Evolutionary conservation across 192 early-diverging fungal species (phyloP), one percentile per base, ranked within the genome.

Genomic region (Coemansia sp.): DNA sequence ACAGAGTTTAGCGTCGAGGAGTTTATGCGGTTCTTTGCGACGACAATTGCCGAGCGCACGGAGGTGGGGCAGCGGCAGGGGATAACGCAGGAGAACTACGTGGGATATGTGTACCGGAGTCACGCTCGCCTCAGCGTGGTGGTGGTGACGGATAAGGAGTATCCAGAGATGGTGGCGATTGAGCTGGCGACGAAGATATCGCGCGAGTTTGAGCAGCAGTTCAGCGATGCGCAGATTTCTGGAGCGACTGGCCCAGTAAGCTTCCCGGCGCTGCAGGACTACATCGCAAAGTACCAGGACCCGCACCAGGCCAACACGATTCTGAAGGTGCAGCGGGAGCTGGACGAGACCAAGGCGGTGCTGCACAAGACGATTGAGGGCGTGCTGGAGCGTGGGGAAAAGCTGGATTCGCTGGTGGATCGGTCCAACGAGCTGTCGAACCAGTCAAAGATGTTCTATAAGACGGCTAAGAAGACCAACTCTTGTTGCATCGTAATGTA

Each of bases 401-500:
- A 91, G 71, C 85, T 98, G 54, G 92, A 97, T 44, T 83, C 84
- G 58, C 81, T 98, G 30, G 91, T 98, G 3, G 86, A 90, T 47
- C 77, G 87, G 59, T 89, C 88, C 9, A 91, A 92, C 58, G 79
- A 86, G 9, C 82, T 98, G 57, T 95, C 93, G 25, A 83, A 71
- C n/a, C 90, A 93, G 74, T 90, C 89, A 28, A 96, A 97, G 81
- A 84, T 90, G 81, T 98, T 98, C 64, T 97, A 95, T 80, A 97
- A 96, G 83, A 90, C 92, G 2, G 95, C 96, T 4, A 95, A 94
- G 79, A 89, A 91, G 80, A 88, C 85, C 25, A 81, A 81, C 60
- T 59, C n/a, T n/a, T n/a, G n/a, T n/a, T n/a, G n/a, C n/a, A n/a
- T n/a, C n/a, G n/a, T n/a, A n/a, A n/a, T n/a, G n/a, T n/a, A n/a